Evolutionary conservation across 1,139 yeast species (phyloP).

Genomic region (Protomyces arabidopsidicola): DNA sequence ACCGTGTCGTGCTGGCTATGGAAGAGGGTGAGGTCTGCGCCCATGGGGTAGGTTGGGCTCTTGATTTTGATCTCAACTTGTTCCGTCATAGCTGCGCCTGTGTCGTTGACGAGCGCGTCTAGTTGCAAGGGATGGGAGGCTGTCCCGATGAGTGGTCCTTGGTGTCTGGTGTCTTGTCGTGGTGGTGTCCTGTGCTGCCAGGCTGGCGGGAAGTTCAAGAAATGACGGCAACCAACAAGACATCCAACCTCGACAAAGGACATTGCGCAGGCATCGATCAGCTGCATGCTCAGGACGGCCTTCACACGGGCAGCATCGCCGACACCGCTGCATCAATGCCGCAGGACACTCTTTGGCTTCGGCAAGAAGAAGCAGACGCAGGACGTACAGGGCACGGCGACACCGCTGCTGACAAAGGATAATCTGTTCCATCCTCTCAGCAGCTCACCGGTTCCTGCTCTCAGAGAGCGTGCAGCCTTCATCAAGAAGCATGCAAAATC

Average conservation of each 20-base stretch:
- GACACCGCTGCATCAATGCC: not conserved
- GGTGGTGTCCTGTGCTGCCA: not conserved
- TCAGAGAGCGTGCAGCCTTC: slow-evolving; percentile 85
- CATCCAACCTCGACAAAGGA: no score
- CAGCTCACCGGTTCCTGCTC: slow-evolving; percentile 79
- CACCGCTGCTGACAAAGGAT: slow-evolving; percentile 51
- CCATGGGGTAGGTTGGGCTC: slow-evolving; percentile 21
- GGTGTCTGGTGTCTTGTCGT: no score
- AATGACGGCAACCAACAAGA: not conserved
- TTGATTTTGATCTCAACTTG: slow-evolving; percentile 16
- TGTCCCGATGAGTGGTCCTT: no score
- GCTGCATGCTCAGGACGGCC: not conserved
- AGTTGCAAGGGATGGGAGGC: no score
- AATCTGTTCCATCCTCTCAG: slow-evolving; percentile 83
- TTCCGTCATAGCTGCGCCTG: not conserved
- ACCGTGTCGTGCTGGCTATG: slow-evolving; percentile 92
- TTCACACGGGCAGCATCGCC: not conserved
- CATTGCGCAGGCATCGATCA: no score
- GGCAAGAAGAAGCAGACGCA: not conserved
- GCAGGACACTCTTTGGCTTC: slow-evolving; percentile 16
- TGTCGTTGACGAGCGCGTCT: not conserved
- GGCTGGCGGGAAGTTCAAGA: not conserved
- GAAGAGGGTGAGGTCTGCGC: slow-evolving; percentile 48
- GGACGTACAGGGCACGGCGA: not conserved
- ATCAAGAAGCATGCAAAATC: slow-evolving; percentile 84